These are phyloP conservation scores for Ogataea glucozyma DNA, from an alignment of 805 yeast genomes.

Conservation along the genomic window DNA sequence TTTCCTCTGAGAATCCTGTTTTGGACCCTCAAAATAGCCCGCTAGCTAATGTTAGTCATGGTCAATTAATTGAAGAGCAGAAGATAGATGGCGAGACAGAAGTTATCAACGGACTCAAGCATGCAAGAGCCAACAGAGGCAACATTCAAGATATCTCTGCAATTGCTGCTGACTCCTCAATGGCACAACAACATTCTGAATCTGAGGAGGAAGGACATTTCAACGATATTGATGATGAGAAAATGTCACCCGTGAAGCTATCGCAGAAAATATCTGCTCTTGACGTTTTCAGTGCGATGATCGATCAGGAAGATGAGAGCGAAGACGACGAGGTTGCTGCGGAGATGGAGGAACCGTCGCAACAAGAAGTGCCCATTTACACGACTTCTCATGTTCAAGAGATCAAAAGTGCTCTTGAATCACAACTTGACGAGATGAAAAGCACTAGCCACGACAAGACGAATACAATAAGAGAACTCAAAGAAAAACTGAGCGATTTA, in stretches of 20 bases:
- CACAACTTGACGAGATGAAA: constrained; percentile 14
- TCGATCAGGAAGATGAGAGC: constrained; percentile 23
- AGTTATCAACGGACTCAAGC: constrained; percentile 24
- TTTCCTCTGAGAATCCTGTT: constrained; percentile 17
- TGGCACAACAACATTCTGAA: constrained; percentile 14
- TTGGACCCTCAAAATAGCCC: constrained; percentile 31
- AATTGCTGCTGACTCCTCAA: constrained; percentile 24
- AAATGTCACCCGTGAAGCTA: constrained; percentile 30
- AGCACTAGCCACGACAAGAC: constrained; percentile 15
- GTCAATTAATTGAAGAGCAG: constrained; percentile 25
- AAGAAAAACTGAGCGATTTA: constrained; percentile 10
- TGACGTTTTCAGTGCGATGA: constrained; percentile 25
- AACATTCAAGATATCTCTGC: constrained; percentile 25
- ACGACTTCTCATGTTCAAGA: constrained; percentile 24
- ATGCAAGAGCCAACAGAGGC: constrained; percentile 10
- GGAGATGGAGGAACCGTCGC: constrained; percentile 17
- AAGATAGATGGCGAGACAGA: constrained; percentile 31
- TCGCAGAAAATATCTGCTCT: constrained; percentile 21
- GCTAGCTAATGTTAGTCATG: constrained; percentile 34
- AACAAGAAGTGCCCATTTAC: constrained; percentile 20
- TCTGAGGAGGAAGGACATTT: constrained; percentile 10
- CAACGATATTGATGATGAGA: constrained; percentile 20
- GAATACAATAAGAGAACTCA: constrained; percentile 8
- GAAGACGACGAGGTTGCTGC: constrained; percentile 13
- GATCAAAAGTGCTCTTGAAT: constrained; percentile 21